A percentile compares a stretch with the other conserved stretches of the same genome.
phyloP scores from a whole-genome alignment of 2,329 filamentous ascomycete genomes.

The Pseudofabraea citricarpa region DNA sequence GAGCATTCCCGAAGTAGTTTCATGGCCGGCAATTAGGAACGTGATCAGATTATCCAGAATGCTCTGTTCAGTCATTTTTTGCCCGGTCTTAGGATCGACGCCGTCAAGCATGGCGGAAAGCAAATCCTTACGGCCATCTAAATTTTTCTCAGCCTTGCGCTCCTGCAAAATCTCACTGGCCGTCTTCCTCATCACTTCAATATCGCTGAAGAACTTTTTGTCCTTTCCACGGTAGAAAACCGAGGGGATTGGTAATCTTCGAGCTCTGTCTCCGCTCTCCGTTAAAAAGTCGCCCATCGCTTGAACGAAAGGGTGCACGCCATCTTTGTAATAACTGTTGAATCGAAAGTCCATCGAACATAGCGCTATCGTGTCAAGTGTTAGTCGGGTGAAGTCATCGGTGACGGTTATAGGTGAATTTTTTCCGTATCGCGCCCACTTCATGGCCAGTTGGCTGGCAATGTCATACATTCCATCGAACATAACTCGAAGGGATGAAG shows the following conservation, averaged over 20 bases:
- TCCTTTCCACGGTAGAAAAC: constrained; percentile 39
- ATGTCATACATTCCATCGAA: constrained; percentile 68
- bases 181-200: constrained; percentile 48
- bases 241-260: constrained; percentile 40
- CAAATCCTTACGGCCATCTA: constrained; percentile 58
- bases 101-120: constrained; percentile 66
- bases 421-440: constrained; percentile 62
- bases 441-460: constrained; percentile 59
- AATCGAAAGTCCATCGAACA: constrained; percentile 59
- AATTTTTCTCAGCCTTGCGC: constrained; percentile 46
- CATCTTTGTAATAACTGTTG: constrained; percentile 67
- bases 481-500: constrained; percentile 62
- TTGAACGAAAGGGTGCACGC: constrained; percentile 50
- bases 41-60: constrained; percentile 56
- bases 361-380: constrained; percentile 67
- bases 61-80: constrained; percentile 55
- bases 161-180: constrained; percentile 57
- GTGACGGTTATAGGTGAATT: constrained; percentile 51
- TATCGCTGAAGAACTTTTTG: constrained; percentile 48
- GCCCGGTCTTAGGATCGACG: constrained; percentile 61
- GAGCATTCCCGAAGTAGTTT: constrained; percentile 64
- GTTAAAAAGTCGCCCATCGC: constrained; percentile 44
- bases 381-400: constrained; percentile 66
- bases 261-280: constrained; percentile 47
- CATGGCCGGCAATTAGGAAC: constrained; percentile 45